phyloP scores from a whole-genome alignment of 768 basidiomycete genomes.

The Amanita pseudoporphyria region DNA sequence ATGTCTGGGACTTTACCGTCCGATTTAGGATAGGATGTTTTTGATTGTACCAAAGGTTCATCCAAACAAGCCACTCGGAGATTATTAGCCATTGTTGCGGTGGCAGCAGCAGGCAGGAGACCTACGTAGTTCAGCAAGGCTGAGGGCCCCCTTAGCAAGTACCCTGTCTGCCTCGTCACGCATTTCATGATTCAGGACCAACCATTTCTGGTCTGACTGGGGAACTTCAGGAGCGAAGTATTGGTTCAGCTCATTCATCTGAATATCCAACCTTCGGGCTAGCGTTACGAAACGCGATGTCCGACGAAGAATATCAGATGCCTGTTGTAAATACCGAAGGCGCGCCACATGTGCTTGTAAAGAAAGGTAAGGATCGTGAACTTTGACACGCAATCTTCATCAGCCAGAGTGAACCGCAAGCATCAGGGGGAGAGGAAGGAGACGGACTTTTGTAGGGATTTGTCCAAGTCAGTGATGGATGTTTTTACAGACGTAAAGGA shows the following conservation, averaged over 20 bases:
- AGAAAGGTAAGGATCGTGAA: conserved; percentile 73
- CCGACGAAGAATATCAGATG: conserved; percentile 76
- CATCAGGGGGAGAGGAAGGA: neutral
- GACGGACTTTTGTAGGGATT: conserved; percentile 67
- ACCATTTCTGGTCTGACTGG: conserved; percentile 10
- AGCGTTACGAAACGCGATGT: conserved; percentile 80
- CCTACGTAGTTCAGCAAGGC: conserved; percentile 83
- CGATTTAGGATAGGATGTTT: neutral
- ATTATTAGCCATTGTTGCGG: conserved; percentile 6
- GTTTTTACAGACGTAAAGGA: conserved; percentile 57
- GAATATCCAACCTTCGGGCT: conserved; percentile 70
- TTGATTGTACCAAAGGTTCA: conserved; percentile 18
- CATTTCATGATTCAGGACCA: conserved; percentile 24
- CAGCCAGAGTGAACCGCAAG: conserved; percentile 13
- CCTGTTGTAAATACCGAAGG: conserved; percentile 72
- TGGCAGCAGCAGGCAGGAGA: conserved; percentile 6
- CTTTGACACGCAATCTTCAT: conserved; percentile 70
- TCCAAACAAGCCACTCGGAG: conserved; percentile 41
- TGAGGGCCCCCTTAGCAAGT: conserved; percentile 91
- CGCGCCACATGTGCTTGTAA: conserved; percentile 63
- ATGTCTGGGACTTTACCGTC: neutral
- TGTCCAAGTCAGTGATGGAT: conserved; percentile 66
- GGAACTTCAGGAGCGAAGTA: neutral
- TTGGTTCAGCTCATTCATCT: conserved; percentile 67
- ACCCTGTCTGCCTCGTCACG: conserved; percentile 81